Percentiles rank a stretch among this genome's conserved stretches.
Evolutionary conservation across 2,329 filamentous ascomycete species (phyloP).

Genomic region (Phialophora chinensis): DNA sequence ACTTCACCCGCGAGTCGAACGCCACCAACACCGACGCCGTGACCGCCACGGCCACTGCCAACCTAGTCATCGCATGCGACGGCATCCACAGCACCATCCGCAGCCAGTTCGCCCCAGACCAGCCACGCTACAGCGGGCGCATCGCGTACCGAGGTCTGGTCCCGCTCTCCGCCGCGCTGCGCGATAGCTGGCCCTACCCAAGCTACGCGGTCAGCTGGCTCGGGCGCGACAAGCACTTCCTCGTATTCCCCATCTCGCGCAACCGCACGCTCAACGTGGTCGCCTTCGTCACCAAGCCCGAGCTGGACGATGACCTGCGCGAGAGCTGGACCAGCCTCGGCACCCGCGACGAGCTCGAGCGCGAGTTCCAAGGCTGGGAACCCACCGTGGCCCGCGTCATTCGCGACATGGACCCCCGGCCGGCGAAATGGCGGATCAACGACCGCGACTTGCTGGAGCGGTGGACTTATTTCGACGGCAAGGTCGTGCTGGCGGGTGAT

Average conservation of each 20-base stretch:
- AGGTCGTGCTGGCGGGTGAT: conserved; percentile 42
- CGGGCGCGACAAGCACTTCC: conserved; percentile 46
- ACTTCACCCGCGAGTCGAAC: conserved; percentile 33
- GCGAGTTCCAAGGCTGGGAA: conserved; percentile 26
- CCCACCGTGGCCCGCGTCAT: conserved; percentile 28
- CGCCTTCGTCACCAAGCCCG: conserved; percentile 44
- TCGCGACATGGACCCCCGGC: conserved; percentile 21
- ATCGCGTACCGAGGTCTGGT: conserved; percentile 28
- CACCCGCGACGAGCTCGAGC: conserved; percentile 38
- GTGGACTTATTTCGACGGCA: conserved; percentile 34
- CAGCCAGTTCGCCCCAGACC: conserved; percentile 11
- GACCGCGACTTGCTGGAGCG: conserved; percentile 29
- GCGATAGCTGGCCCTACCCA: conserved; percentile 37
- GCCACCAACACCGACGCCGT: conserved; percentile 12
- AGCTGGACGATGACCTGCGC: conserved; percentile 43
- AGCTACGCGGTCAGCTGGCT: conserved; percentile 44
- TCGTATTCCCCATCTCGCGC: conserved; percentile 47
- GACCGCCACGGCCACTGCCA: conserved; percentile 16
- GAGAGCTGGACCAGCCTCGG: conserved; percentile 48
- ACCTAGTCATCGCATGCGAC: conserved; percentile 38
- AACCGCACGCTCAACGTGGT: conserved; percentile 48
- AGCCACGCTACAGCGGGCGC: conserved; percentile 26
- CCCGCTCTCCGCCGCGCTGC: conserved; percentile 15
- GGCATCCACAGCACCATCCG: conserved; percentile 37
- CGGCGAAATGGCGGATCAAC: conserved; percentile 31